Base-by-base conservation (phyloP, 371 early-diverging fungal genomes). In the Capillidium heterosporum region DNA sequence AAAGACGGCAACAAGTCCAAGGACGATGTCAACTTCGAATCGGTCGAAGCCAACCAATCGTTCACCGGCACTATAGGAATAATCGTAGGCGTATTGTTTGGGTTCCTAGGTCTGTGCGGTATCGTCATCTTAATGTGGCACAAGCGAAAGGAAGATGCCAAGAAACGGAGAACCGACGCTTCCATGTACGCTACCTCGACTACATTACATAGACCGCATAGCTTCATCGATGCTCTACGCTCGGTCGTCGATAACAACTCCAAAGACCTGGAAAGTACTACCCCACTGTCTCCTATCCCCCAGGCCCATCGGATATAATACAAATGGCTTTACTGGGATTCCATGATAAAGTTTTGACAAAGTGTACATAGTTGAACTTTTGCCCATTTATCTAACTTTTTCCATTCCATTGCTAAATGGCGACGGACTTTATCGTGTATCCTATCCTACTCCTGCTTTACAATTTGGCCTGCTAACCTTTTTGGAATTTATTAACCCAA, bases 81-180 rank as follows among this genome's bases (percentile, higher is more conserved):
- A 50, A 29, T 21, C 13, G 29, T 50, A 15, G 51, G 51, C 5
- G 51, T 50, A n/a, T 27, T 29, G 31, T 29, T 50, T 50, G 51
- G 51, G 32, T 31, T 50, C 27, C 24, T 50, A 27, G 51, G 51
- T 21, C 17, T 50, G 13, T 23, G 15, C 17, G 51, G 51, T 8
- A 50, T 50, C 10, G 5, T 50, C 11, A 50, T 50, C 17, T 29
- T 50, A 8, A 29, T 50, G 15, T 50, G 51, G 51, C 51, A 50
- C 19, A 23, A 29, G 27, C 51, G 51, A 17, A 23, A 31, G 19
- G 51, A 50, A 29, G 27, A 29, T 31, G 31, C 13, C 15, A 23
- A 31, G 27, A 23, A 17, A 7, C 51, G 17, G 17, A 17, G 8
- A 24, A 27, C 51, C 24, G 29, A 50, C 31, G 29, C 51, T 15